Conservation (phyloP, 352 stramenopile species). For the Phytophthora megakarya region DNA sequence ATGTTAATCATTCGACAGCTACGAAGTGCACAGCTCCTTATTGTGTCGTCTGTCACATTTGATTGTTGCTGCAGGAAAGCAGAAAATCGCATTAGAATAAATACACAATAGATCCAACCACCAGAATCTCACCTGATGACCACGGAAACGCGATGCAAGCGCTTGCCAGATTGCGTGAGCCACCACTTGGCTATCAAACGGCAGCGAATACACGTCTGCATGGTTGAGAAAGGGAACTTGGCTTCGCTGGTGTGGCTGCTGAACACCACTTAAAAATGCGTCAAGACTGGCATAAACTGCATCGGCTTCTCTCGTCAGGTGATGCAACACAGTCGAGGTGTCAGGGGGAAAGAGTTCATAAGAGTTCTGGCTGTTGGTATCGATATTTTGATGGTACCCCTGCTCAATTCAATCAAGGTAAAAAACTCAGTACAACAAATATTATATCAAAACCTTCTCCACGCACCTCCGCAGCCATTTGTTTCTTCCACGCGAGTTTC, state of each 20-base stretch:
- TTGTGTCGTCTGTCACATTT: conserved; percentile 3
- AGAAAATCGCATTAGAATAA: too few relatives aligned
- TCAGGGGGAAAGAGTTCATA: background rate
- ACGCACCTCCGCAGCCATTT: conserved; percentile 18
- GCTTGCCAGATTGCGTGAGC: conserved; percentile 19
- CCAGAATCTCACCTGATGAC: conserved; percentile 10
- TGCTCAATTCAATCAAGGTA: background rate
- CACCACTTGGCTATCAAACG: background rate
- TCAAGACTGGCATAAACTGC: conserved; percentile 16
- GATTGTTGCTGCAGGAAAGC: background rate
- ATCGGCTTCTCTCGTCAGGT: conserved; percentile 5
- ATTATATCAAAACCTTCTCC: background rate
- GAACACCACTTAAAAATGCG: conserved; percentile 4
- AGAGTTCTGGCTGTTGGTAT: background rate
- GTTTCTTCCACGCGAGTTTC: conserved; percentile 26
- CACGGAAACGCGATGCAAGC: conserved; percentile 12
- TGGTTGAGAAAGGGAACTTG: conserved; percentile 21
- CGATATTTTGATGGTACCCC: background rate
- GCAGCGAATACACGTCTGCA: background rate
- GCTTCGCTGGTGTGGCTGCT: background rate
- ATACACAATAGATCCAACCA: background rate
- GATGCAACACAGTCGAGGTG: conserved; percentile 6
- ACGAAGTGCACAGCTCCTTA: conserved; percentile 18
- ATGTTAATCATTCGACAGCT: conserved; percentile 2
- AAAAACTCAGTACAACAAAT: background rate